Evolutionary conservation across 306 rosid genomes (phyloP).

Genomic region (Oemleria cerasiformis): DNA sequence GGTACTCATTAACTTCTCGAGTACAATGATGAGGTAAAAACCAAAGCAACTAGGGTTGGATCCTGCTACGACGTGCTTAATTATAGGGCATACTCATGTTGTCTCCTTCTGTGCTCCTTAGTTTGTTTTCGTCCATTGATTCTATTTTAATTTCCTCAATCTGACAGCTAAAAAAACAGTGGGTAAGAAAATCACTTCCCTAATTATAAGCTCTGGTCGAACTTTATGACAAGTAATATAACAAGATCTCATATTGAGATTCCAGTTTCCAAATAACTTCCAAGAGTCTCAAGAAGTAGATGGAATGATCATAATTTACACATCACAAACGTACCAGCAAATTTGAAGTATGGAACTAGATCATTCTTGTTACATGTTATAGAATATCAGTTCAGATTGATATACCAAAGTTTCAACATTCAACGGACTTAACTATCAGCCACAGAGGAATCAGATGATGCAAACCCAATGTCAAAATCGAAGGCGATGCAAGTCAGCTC

Average conservation of each 20-base stretch:
- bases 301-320: slow-evolving; percentile 5
- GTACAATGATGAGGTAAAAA: no score
- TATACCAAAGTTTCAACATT: slow-evolving; percentile 11
- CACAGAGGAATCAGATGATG: slow-evolving; percentile 35
- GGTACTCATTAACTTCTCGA: no score
- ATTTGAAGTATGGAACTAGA: background rate
- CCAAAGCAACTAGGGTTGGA: no score
- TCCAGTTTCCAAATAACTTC: slow-evolving; percentile 1
- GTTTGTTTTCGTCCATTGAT: no score
- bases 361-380: slow-evolving; percentile 22
- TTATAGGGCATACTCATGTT: no score
- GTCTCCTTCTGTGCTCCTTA: no score
- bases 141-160: no score
- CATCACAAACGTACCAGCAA: slow-evolving; percentile 12
- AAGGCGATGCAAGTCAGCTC: slow-evolving; percentile 69
- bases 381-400: slow-evolving; percentile 11
- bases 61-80: no score
- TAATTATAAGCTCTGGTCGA: background rate
- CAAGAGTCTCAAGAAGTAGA: slow-evolving; percentile 8
- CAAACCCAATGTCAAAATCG: slow-evolving; percentile 62
- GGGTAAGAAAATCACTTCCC: no score
- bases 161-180: no score
- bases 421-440: slow-evolving; percentile 53
- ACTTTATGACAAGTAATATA: background rate
- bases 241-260: background rate